Percentiles rank a stretch among this genome's conserved stretches.
Evolutionary conservation across 805 yeast genomes (phyloP).

Genomic region (Grigorovia jiainica): DNA sequence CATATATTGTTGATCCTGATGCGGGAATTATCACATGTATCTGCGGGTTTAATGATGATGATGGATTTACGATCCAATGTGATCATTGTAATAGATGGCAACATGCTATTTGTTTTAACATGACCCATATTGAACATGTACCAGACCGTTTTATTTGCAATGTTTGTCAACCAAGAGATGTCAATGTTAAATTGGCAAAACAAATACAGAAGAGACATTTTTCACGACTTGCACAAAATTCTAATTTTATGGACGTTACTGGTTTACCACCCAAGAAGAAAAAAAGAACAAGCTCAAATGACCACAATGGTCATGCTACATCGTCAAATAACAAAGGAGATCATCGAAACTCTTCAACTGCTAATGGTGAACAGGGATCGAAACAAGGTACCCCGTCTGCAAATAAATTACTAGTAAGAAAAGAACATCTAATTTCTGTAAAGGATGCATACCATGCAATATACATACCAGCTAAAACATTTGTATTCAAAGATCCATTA

Average conservation of each 20-base stretch:
- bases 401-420: conserved; percentile 25
- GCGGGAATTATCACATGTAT: conserved; percentile 83
- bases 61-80: conserved; percentile 92
- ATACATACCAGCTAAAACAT: conserved; percentile 27
- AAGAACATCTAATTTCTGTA: conserved; percentile 29
- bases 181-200: conserved; percentile 37
- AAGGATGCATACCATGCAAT: conserved; percentile 29
- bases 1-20: conserved; percentile 67
- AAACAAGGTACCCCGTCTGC: neutral
- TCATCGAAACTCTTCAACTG: neutral
- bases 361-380: neutral
- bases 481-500: conserved; percentile 35
- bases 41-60: conserved; percentile 80
- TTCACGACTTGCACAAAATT: neutral
- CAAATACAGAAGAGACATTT: conserved; percentile 27
- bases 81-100: conserved; percentile 91
- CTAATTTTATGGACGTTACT: conserved; percentile 1
- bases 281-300: conserved; percentile 10
- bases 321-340: conserved; percentile 8
- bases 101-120: conserved; percentile 85
- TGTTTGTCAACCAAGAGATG: conserved; percentile 50
- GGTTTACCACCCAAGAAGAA: conserved; percentile 3
- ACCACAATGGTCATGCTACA: conserved; percentile 11
- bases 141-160: conserved; percentile 81
- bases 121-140: conserved; percentile 57